phyloP scores from a whole-genome alignment of 768 basidiomycete genomes.

The Termitomyces sp. region DNA sequence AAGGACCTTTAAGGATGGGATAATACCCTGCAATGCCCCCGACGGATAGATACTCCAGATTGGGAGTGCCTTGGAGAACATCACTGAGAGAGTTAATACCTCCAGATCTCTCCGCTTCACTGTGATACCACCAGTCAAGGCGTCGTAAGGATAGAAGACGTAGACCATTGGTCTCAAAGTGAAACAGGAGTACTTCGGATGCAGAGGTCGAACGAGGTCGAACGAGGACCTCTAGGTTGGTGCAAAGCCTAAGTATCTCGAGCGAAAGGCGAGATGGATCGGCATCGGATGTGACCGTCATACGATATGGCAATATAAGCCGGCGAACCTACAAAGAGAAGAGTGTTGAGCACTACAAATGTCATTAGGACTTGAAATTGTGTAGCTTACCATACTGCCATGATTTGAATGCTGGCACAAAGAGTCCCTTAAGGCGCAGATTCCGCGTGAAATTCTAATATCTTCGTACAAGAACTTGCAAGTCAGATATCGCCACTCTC shows the following conservation, averaged over 20 bases:
- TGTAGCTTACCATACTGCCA: slow-evolving; percentile 22
- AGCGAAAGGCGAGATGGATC: slow-evolving; percentile 29
- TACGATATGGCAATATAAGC: slow-evolving; percentile 53
- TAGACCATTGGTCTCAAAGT: slow-evolving; percentile 46
- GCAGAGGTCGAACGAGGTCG: slow-evolving; percentile 34
- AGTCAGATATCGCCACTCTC: slow-evolving; percentile 48
- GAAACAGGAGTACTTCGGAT: slow-evolving; percentile 36
- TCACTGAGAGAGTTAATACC: slow-evolving; percentile 60
- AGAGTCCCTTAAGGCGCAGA: slow-evolving; percentile 26
- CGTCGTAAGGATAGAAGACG: slow-evolving; percentile 50
- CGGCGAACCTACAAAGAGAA: slow-evolving; percentile 42
- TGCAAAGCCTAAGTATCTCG: slow-evolving; percentile 46
- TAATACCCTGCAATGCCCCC: slow-evolving; percentile 39
- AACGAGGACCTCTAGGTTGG: slow-evolving; percentile 50
- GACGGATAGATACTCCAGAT: slow-evolving; percentile 54
- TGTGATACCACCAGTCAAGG: slow-evolving; percentile 68
- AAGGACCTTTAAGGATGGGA: slow-evolving; percentile 18
- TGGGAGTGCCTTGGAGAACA: slow-evolving; percentile 50
- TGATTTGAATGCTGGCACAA: slow-evolving; percentile 23
- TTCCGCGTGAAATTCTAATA: slow-evolving; percentile 35
- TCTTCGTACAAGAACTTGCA: slow-evolving; percentile 51
- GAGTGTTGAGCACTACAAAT: neutral
- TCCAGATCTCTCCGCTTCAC: slow-evolving; percentile 53
- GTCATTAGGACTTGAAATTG: neutral
- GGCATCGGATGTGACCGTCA: slow-evolving; percentile 35